These are phyloP conservation scores for Salvia sclarea DNA, from an alignment of 305 asterid species.

Conservation along the genomic window DNA sequence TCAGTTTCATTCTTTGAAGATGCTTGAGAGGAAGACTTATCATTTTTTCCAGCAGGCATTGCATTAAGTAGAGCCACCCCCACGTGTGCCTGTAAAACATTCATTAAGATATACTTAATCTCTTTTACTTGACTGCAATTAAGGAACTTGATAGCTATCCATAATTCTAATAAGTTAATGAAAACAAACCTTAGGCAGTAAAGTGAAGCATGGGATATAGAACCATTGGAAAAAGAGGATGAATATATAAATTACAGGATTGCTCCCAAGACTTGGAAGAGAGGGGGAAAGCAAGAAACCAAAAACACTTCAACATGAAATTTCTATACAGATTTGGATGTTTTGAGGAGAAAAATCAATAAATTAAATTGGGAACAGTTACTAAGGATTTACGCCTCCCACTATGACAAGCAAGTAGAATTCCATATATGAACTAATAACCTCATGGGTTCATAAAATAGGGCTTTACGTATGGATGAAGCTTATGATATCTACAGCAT, in stretches of 20 bases:
- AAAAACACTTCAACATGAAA: not conserved
- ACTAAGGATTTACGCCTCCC: not conserved
- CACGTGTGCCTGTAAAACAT: conserved; percentile 72
- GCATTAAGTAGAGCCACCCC: conserved; percentile 97
- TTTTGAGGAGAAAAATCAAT: not conserved
- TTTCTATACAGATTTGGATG: not conserved
- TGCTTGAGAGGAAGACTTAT: conserved; percentile 59
- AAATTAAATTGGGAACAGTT: not conserved
- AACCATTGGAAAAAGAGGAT: too few species aligned
- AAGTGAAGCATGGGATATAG: not conserved
- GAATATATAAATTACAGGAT: too few species aligned
- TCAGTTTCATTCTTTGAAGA: conserved; percentile 56
- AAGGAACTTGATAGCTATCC: not conserved
- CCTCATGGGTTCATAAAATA: not conserved
- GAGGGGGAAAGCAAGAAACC: not conserved
- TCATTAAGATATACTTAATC: conserved; percentile 18
- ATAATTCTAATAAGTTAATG: not conserved
- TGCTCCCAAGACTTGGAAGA: too few species aligned
- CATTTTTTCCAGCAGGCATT: conserved; percentile 56
- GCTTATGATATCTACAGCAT: not conserved
- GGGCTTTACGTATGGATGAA: not conserved
- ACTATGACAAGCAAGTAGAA: not conserved
- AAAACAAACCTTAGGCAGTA: not conserved
- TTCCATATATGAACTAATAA: too few species aligned
- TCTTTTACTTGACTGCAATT: not conserved